Percentiles rank a stretch among this genome's conserved stretches.
Conservation (phyloP, 1,284 basidiomycete genomes). For the Cutaneotrichosporon dermatis region DNA sequence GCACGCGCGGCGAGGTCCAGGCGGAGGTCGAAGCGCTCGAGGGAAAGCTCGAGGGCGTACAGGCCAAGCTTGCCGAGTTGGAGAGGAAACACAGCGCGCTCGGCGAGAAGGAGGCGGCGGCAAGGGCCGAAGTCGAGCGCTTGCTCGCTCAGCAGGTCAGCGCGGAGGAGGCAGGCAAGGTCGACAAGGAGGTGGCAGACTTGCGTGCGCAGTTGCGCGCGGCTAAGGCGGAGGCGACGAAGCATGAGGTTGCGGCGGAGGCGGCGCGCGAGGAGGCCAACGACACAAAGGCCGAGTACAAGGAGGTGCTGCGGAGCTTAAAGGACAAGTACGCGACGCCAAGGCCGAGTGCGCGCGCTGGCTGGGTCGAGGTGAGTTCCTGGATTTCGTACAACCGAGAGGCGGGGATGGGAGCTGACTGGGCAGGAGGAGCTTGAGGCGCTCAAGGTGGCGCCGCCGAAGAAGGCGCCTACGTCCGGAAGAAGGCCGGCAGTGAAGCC, state of each 20-base stretch:
- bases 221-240: constrained; percentile 27
- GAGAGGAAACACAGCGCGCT: constrained; percentile 28
- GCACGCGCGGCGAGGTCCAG: constrained; percentile 11
- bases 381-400: too few relatives aligned
- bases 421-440: constrained; percentile 29
- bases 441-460: constrained; percentile 17
- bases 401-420: constrained; percentile 4
- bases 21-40: constrained; percentile 22
- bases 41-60: constrained; percentile 20
- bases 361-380: constrained; percentile 31
- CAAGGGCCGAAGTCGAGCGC: constrained; percentile 28
- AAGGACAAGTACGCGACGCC: constrained; percentile 25
- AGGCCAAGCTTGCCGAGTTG: constrained; percentile 23
- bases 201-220: constrained; percentile 27
- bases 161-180: constrained; percentile 14
- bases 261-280: constrained; percentile 32
- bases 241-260: constrained; percentile 25
- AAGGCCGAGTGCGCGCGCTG: constrained; percentile 27
- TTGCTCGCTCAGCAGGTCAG: constrained; percentile 16
- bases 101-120: constrained; percentile 30
- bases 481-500: not conserved
- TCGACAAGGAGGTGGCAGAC: constrained; percentile 22
- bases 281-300: constrained; percentile 19
- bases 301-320: constrained; percentile 19
- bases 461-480: constrained; percentile 7